Conservation (phyloP, 305 asterid genomes). For the Solanum chacoense region DNA sequence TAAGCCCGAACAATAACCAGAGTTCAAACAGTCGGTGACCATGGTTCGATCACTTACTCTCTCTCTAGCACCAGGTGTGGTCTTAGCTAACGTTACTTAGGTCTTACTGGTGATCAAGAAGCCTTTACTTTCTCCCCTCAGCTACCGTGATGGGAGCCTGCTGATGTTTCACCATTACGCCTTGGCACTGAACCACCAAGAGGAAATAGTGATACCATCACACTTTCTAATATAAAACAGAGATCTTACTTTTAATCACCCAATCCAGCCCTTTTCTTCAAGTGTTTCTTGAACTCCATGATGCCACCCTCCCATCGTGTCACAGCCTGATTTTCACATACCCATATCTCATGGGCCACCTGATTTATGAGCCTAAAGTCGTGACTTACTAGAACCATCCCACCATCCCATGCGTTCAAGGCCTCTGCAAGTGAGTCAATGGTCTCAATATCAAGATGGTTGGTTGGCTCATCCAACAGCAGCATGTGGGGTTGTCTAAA, state of each 20-base stretch:
- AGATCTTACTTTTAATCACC: conserved; percentile 15
- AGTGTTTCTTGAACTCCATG: conserved; percentile 85
- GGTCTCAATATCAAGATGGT: conserved; percentile 94
- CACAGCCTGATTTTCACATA: conserved; percentile 82
- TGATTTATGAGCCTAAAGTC: conserved; percentile 96
- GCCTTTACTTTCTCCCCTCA: neutral
- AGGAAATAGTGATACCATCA: neutral
- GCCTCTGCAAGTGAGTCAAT: conserved; percentile 96
- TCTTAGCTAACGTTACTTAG: neutral
- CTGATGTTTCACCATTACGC: neutral
- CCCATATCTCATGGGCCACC: conserved; percentile 98
- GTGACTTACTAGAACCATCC: conserved; percentile 96
- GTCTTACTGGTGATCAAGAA: neutral
- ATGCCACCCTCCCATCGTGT: conserved; percentile 90
- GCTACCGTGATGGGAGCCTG: neutral
- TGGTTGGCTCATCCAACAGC: conserved; percentile 91
- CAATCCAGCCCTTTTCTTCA: conserved; percentile 66
- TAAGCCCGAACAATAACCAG: neutral
- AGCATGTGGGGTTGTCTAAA: conserved; percentile 86
- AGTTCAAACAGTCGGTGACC: neutral
- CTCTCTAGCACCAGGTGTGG: neutral
- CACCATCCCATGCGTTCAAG: conserved; percentile 95
- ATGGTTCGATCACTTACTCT: neutral
- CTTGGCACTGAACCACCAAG: neutral
- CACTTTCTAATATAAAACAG: neutral